Evolutionary conservation across 768 basidiomycete genomes (phyloP), one percentile per base, ranked within the genome.

Genomic region (Tulasnella sp.): DNA sequence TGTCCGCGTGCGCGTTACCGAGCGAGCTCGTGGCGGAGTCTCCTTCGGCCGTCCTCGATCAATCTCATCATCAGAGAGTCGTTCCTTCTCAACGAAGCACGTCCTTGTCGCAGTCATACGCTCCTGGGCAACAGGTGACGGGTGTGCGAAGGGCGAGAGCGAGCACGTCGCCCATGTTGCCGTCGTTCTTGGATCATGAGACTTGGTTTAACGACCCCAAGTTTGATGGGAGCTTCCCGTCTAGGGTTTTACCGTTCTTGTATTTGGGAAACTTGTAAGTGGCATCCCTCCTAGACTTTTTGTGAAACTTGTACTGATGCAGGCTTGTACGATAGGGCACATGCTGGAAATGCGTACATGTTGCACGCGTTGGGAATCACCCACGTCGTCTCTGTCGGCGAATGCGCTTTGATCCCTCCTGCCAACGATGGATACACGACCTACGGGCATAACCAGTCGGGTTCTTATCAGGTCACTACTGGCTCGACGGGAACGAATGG

Each of bases 211-310:
- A 95, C 80, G 94, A 96, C 82, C 88, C 89, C 40, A 84, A 93
- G 77, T 99, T 98, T 82, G 96, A 99, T 82, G 96, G 97, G 67
- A 94, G 93, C 80, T 96, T 99, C 85, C 97, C 97, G 19, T 94
- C 93, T 80, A 87, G 96, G 31, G 95, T 99, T 78, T 83, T 97
- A 77, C 94, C 94, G 75, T 96, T 94, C 84, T 86, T 99, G 81
- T 96, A 96, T 82, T 87, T 96, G n/a, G 94, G 96, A 42, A 96
- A 97, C 82, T 80, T 97, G 94, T 95, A 82, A 83, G 94, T 25
- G 25, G 91, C 14, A 29, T 70, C 40, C 37, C 34, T 71, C 40
- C 29, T 69, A 42, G 36, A 1, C 17, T 19, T 22, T 15, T 25
- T 36, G 29, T 0, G n/a, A 14, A 70, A 15, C 29, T 36, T 12